Evolutionary conservation across 441 rosid species (phyloP), one percentile per base, ranked within the genome.

Genomic region (Corymbia citriodora): DNA sequence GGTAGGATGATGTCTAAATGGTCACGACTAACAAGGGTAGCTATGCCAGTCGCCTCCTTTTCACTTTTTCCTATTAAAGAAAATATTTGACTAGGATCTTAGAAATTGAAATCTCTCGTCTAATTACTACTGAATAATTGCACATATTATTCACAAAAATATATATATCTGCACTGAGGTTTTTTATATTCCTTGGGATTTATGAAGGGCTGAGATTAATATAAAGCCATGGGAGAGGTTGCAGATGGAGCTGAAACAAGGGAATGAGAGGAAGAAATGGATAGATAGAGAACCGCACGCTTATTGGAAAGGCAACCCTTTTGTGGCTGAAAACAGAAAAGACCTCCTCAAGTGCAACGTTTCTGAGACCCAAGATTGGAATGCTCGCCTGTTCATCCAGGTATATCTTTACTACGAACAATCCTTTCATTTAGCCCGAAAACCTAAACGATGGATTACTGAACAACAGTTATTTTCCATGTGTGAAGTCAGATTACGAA

Each of bases 281-380:
- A 55, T 36, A n/a, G 65, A 90, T 13, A 90, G 91, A 48, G 81
- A 90, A 16, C 89, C 91, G 48, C 79, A 90, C 29, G 91, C 91
- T 4, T 90, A 74, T 50, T 90, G 91, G 91, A 90, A 90, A 63
- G 91, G 91, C 31, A 90, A 88, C 50, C 91, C 91, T 7, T 55
- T 40, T 29, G 91, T 90, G 29, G 88, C 82, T 21, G 81, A 49
- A 9, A 61, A 33, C 81, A 82, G 91, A 23, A 33, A 21, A 15
- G 90, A 90, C 31, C 88, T 90, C 25, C 89, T 90, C 89, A 45
- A 49, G 15, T 90, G 90, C 87, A 81, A 88, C 7, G 79, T 82
- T 55, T 59, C 82, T 59, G 82, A 88, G 55, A 53, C 83, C 40
- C 89, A 88, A 49, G 91, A 90, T 55, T 83, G 91, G 91, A 88